Conservation (phyloP, 2,329 filamentous ascomycete species). For the Fusarium keratoplasticum region DNA sequence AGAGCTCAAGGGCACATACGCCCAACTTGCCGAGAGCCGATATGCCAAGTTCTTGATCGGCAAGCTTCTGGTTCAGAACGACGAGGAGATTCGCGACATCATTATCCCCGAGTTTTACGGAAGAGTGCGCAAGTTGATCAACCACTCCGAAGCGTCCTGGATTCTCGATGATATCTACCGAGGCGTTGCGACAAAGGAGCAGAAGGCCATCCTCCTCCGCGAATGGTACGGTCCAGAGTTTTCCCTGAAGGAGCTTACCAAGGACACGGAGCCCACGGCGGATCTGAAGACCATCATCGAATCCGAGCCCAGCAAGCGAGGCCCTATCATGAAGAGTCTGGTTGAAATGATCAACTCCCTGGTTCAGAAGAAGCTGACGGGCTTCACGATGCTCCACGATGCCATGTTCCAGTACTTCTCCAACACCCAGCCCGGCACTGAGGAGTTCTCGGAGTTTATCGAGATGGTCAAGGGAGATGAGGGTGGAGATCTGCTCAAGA, state of each 20-base stretch:
- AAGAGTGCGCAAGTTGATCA: constrained; percentile 90
- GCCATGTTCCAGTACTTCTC: constrained; percentile 98
- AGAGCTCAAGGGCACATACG: constrained; percentile 88
- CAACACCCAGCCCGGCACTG: constrained; percentile 79
- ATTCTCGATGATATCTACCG: constrained; percentile 98
- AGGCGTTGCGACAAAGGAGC: constrained; percentile 83
- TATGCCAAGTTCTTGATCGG: constrained; percentile 98
- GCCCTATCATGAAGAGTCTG: constrained; percentile 86
- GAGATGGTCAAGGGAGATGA: constrained; percentile 94
- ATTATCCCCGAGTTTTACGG: constrained; percentile 97
- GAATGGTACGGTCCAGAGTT: constrained; percentile 99
- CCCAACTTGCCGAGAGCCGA: constrained; percentile 88
- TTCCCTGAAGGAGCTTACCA: constrained; percentile 75
- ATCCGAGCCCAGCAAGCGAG: constrained; percentile 84
- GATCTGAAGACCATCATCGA: constrained; percentile 82
- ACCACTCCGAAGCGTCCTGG: constrained; percentile 96
- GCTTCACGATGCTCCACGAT: constrained; percentile 97
- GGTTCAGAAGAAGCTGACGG: constrained; percentile 95
- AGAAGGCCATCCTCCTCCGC: constrained; percentile 85
- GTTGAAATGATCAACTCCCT: constrained; percentile 90
- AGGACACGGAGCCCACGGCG: constrained; percentile 66
- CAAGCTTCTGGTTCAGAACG: constrained; percentile 93
- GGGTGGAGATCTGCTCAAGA: constrained; percentile 89
- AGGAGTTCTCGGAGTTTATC: constrained; percentile 87
- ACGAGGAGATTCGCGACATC: constrained; percentile 85